These are phyloP conservation scores for Sporothrix humicola DNA, from an alignment of 2,329 filamentous ascomycete species.

Conservation along the genomic window DNA sequence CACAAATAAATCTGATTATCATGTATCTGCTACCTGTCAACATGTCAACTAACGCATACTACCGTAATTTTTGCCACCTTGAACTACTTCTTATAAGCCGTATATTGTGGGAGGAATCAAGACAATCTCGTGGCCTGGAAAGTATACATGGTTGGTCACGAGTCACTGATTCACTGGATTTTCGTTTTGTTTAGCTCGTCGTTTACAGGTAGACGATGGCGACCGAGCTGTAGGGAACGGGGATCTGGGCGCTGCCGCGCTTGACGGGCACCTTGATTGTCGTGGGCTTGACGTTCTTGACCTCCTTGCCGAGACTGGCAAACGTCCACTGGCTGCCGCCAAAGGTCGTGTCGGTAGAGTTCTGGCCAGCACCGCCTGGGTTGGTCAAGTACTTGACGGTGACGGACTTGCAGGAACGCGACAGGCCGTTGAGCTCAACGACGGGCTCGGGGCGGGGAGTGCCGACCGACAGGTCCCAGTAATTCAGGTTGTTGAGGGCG, in stretches of 20 bases:
- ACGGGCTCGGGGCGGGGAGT: not conserved
- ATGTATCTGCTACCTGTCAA: too few species aligned
- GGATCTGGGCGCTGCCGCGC: not conserved
- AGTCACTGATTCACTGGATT: too few species aligned
- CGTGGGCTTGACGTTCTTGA: not conserved
- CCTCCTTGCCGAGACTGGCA: slow-evolving; percentile 9
- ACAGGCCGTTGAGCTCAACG: not conserved
- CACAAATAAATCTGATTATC: too few species aligned
- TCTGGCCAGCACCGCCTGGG: slow-evolving; percentile 23
- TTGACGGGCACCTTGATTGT: slow-evolving; percentile 11
- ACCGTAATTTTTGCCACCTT: too few species aligned
- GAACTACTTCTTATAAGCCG: too few species aligned
- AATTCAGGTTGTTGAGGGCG: slow-evolving; percentile 18
- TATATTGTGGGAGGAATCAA: too few species aligned
- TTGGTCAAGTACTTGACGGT: slow-evolving; percentile 28
- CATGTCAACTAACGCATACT: too few species aligned
- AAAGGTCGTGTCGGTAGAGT: slow-evolving; percentile 21
- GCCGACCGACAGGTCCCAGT: slow-evolving; percentile 23
- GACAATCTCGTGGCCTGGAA: too few species aligned
- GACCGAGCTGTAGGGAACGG: slow-evolving; percentile 14
- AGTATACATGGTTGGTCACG: too few species aligned
- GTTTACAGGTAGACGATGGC: slow-evolving; percentile 24
- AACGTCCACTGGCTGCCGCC: slow-evolving; percentile 28
- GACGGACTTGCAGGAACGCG: not conserved
- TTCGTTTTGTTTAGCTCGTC: too few species aligned